Conservation (phyloP, 2,329 filamentous ascomycete genomes). For the Paraphaeosphaeria minitans region DNA sequence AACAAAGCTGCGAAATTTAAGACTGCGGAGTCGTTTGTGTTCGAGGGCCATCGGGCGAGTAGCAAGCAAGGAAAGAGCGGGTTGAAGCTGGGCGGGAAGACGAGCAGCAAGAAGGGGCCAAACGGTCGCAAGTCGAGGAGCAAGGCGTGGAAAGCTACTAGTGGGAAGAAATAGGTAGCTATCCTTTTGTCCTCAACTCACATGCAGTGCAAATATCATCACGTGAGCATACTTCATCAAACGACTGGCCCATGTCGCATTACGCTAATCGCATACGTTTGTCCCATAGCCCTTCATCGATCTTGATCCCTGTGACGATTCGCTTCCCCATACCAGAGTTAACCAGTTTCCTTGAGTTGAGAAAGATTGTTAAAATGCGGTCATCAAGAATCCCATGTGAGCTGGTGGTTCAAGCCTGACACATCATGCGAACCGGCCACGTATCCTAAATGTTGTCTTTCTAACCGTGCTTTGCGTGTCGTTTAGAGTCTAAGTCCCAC, state of each 20-base stretch:
- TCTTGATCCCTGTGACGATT: background rate
- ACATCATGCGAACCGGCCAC: too few species aligned
- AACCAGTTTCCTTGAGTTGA: too few species aligned
- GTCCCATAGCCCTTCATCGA: background rate
- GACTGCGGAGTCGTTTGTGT: slow-evolving; percentile 74
- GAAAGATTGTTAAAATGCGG: too few species aligned
- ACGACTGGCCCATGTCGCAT: background rate
- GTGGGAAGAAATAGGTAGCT: slow-evolving; percentile 30
- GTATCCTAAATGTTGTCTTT: too few species aligned
- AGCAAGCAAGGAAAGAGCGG: slow-evolving; percentile 68
- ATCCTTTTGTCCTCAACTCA: background rate
- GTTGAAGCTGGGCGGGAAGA: slow-evolving; percentile 62
- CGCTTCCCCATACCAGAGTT: too few species aligned
- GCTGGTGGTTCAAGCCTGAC: too few species aligned
- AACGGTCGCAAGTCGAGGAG: slow-evolving; percentile 51
- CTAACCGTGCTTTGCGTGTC: too few species aligned
- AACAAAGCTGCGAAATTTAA: slow-evolving; percentile 70
- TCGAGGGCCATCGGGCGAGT: slow-evolving; percentile 78
- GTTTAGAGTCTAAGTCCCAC: too few species aligned
- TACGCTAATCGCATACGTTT: background rate
- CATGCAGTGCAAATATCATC: background rate
- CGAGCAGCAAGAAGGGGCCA: slow-evolving; percentile 39
- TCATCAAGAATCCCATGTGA: too few species aligned
- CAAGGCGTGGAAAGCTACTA: slow-evolving; percentile 52
- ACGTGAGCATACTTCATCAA: background rate